A percentile compares a stretch with the other conserved stretches of the same genome.
These are phyloP conservation scores for Papiliotrema terrestris DNA, from an alignment of 1,284 basidiomycete species.

Conservation along the genomic window DNA sequence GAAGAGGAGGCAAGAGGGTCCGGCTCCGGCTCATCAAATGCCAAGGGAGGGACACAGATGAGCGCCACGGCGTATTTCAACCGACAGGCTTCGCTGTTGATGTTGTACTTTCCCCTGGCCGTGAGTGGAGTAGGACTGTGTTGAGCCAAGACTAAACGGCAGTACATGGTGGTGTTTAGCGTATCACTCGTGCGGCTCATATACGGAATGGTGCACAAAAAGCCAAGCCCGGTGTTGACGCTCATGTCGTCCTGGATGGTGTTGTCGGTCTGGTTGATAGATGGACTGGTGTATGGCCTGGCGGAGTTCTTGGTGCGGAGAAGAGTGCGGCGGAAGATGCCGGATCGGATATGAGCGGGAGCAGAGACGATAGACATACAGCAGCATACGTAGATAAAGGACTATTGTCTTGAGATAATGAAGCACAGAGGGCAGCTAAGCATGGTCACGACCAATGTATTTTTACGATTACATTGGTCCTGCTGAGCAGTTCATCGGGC, in stretches of 20 bases:
- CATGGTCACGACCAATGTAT: no score
- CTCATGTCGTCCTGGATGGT: conserved; percentile 36
- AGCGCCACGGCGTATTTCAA: conserved; percentile 45
- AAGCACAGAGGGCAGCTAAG: no score
- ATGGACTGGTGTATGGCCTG: conserved; percentile 26
- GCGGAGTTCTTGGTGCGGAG: conserved; percentile 39
- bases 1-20: conserved; percentile 5
- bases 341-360: conserved; percentile 13
- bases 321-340: conserved; percentile 40
- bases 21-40: not conserved
- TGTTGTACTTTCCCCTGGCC: conserved; percentile 46
- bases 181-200: conserved; percentile 39
- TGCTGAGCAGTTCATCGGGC: no score
- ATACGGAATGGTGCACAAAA: conserved; percentile 37
- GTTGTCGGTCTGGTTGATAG: conserved; percentile 12
- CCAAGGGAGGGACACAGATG: conserved; percentile 11
- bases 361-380: not conserved
- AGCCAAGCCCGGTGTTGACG: conserved; percentile 21
- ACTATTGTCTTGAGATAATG: no score
- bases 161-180: conserved; percentile 43
- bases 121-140: conserved; percentile 23
- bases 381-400: no score
- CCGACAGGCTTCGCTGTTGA: conserved; percentile 44
- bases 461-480: no score
- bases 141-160: not conserved